Conservation (phyloP, 2,329 filamentous ascomycete genomes). For the Pseudogymnoascus sp. region DNA sequence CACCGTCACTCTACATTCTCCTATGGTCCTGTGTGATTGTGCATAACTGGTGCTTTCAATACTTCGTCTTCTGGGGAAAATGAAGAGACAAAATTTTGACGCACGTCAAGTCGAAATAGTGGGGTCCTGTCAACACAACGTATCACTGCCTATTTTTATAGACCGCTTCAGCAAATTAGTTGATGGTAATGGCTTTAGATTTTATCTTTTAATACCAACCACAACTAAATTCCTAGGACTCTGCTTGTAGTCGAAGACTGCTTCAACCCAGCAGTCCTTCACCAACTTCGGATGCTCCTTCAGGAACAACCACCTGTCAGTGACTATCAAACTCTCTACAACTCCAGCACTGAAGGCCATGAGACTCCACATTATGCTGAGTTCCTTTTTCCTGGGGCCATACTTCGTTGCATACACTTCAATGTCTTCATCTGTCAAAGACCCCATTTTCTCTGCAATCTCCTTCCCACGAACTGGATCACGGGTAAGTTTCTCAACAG, state of each 20-base stretch:
- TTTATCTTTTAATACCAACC: slow-evolving; percentile 66
- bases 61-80: neutral
- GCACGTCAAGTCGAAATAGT: neutral
- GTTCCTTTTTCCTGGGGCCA: slow-evolving; percentile 60
- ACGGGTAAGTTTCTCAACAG: slow-evolving; percentile 63
- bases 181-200: neutral
- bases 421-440: slow-evolving; percentile 68
- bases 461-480: slow-evolving; percentile 50
- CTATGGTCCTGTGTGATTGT: neutral
- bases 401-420: slow-evolving; percentile 60
- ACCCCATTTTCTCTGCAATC: slow-evolving; percentile 57
- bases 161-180: neutral
- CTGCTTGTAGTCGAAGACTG: slow-evolving; percentile 78
- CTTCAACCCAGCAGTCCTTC: slow-evolving; percentile 77
- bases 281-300: slow-evolving; percentile 66
- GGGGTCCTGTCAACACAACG: neutral
- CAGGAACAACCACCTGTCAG: slow-evolving; percentile 83
- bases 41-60: neutral
- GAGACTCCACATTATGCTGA: slow-evolving; percentile 82
- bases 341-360: slow-evolving; percentile 94
- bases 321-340: slow-evolving; percentile 81
- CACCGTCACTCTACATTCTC: neutral
- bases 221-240: slow-evolving; percentile 90
- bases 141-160: neutral
- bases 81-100: neutral